A percentile compares a stretch with the other conserved stretches of the same genome.
These are phyloP conservation scores for Lentinula boryana DNA, from an alignment of 768 basidiomycete genomes.

Conservation along the genomic window DNA sequence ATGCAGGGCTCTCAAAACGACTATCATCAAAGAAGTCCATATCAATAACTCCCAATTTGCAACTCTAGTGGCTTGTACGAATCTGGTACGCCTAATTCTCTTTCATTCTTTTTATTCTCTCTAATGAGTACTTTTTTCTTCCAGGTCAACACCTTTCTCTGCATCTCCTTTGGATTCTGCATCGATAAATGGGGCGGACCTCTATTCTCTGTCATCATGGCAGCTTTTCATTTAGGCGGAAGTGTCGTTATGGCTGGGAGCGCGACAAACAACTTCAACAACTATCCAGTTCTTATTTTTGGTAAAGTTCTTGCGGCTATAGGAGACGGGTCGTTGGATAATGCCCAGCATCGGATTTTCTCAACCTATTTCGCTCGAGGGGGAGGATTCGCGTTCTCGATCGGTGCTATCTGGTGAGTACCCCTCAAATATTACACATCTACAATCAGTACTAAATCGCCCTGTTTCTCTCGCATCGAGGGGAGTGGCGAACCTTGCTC, in stretches of 20 bases:
- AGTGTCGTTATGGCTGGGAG: conserved; percentile 30
- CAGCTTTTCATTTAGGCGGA: conserved; percentile 29
- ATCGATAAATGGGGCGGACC: conserved; percentile 37
- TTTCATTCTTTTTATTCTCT: neutral
- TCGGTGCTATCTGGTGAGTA: conserved; percentile 28
- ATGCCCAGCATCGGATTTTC: conserved; percentile 37
- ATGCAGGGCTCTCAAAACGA: conserved; percentile 31
- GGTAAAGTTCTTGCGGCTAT: conserved; percentile 23
- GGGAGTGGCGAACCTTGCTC: conserved; percentile 33
- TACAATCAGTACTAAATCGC: neutral
- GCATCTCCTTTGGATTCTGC: conserved; percentile 30
- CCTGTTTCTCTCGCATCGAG: conserved; percentile 10
- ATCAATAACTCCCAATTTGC: conserved; percentile 41
- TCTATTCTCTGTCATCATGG: conserved; percentile 28
- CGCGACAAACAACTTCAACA: conserved; percentile 30
- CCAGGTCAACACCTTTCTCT: conserved; percentile 36
- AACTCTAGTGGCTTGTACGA: conserved; percentile 32
- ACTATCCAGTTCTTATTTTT: conserved; percentile 30
- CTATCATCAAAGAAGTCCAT: conserved; percentile 32
- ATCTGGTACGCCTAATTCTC: conserved; percentile 19
- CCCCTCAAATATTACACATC: neutral
- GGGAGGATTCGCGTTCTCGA: conserved; percentile 32
- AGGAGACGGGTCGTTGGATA: conserved; percentile 34
- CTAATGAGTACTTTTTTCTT: neutral
- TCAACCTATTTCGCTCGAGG: conserved; percentile 38